These are phyloP conservation scores for Lactarius quietus DNA, from an alignment of 768 basidiomycete species.

Conservation along the genomic window DNA sequence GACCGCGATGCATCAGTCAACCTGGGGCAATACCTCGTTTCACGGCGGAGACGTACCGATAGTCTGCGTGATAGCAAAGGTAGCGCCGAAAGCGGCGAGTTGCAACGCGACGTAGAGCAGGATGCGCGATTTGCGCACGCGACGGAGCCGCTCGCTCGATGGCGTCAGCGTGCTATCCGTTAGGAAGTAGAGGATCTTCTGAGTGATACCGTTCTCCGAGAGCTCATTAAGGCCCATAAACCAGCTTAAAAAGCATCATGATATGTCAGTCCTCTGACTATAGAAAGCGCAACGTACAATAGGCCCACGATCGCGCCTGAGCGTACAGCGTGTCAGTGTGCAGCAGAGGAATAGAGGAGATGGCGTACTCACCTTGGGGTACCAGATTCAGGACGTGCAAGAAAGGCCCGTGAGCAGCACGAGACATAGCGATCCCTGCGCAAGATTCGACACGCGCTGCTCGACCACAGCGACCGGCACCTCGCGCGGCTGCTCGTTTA, in stretches of 20 bases:
- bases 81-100: slow-evolving; percentile 79
- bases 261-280: not conserved
- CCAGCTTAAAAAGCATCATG: slow-evolving; percentile 51
- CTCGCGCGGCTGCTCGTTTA: slow-evolving; percentile 36
- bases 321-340: not conserved
- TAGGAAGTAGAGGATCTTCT: slow-evolving; percentile 75
- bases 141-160: slow-evolving; percentile 62
- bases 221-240: slow-evolving; percentile 89
- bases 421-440: slow-evolving; percentile 75
- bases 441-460: slow-evolving; percentile 89
- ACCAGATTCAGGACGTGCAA: slow-evolving; percentile 75
- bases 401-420: slow-evolving; percentile 82
- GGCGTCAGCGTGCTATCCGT: slow-evolving; percentile 64
- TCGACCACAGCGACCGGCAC: slow-evolving; percentile 78
- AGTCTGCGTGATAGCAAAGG: slow-evolving; percentile 89
- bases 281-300: slow-evolving; percentile 51
- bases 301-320: slow-evolving; percentile 75
- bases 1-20: not conserved
- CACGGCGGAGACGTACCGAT: slow-evolving; percentile 53
- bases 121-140: slow-evolving; percentile 72
- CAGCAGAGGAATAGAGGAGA: slow-evolving; percentile 33
- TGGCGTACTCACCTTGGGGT: slow-evolving; percentile 44
- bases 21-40: not conserved
- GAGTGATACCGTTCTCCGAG: slow-evolving; percentile 75
- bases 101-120: slow-evolving; percentile 70